Evolutionary conservation across 257 asterid species (phyloP).

Genomic region (Ilex aquifolium): DNA sequence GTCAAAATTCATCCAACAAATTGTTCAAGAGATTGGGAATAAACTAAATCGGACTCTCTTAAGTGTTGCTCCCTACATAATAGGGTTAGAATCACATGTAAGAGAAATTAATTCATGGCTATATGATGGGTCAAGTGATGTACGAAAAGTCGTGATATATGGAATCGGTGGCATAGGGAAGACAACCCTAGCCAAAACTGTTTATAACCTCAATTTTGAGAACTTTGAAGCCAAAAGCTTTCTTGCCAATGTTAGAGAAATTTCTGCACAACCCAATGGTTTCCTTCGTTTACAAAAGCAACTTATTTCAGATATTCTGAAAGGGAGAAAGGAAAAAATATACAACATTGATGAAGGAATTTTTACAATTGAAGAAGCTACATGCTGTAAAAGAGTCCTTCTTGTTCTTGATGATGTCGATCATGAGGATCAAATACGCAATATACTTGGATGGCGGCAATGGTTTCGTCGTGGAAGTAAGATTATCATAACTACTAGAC

Average conservation of each 20-base stretch:
- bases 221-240: not conserved
- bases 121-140: not conserved
- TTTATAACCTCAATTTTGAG: not conserved
- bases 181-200: not conserved
- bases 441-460: not conserved
- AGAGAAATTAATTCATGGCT: not conserved
- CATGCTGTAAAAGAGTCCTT: not conserved
- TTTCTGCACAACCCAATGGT: not conserved
- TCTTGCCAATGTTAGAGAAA: not conserved
- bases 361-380: not conserved
- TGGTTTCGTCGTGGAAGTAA: not conserved
- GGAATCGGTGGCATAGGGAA: constrained; percentile 2
- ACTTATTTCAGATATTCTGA: not conserved
- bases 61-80: not conserved
- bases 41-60: not conserved
- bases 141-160: not conserved
- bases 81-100: not conserved
- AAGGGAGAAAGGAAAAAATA: not conserved
- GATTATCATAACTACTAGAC: not conserved
- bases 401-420: constrained; percentile 4
- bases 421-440: not conserved
- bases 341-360: not conserved
- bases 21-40: not conserved
- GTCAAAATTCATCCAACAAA: not conserved
- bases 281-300: not conserved